Evolutionary conservation across 257 asterid species (phyloP).

Genomic region (Buddleja alternifolia): DNA sequence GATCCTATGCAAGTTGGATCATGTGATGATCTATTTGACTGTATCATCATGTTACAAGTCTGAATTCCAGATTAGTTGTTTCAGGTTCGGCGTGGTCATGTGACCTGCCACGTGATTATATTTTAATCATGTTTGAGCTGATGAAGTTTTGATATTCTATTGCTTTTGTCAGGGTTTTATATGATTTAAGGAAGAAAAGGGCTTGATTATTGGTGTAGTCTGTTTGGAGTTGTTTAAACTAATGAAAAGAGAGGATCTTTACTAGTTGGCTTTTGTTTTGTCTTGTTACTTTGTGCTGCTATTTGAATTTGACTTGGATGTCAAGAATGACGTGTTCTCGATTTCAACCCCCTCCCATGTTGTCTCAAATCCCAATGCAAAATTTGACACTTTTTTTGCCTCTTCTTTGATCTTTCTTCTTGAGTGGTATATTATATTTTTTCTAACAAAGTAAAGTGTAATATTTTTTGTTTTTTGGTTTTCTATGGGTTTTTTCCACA

Average conservation of each 20-base stretch:
- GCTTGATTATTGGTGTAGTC: constrained; percentile 35
- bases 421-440: no score
- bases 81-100: constrained; percentile 47
- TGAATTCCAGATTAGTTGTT: constrained; percentile 51
- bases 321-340: background rate
- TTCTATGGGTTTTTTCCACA: no score
- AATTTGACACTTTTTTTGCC: no score
- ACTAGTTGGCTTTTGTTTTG: constrained; percentile 34
- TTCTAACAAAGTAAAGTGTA: no score
- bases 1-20: constrained; percentile 60
- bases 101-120: constrained; percentile 58
- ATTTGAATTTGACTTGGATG: constrained; percentile 13
- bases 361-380: no score
- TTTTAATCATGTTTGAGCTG: constrained; percentile 31
- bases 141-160: constrained; percentile 26
- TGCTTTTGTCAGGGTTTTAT: constrained; percentile 18
- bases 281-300: background rate
- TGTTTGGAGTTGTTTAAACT: constrained; percentile 22
- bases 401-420: no score
- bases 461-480: no score
- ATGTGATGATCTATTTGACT: constrained; percentile 62
- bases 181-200: constrained; percentile 15
- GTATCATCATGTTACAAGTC: constrained; percentile 45
- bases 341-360: no score
- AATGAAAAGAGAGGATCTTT: constrained; percentile 28